These are phyloP conservation scores for Mrakia gelida DNA, from an alignment of 768 basidiomycete species.

Conservation along the genomic window DNA sequence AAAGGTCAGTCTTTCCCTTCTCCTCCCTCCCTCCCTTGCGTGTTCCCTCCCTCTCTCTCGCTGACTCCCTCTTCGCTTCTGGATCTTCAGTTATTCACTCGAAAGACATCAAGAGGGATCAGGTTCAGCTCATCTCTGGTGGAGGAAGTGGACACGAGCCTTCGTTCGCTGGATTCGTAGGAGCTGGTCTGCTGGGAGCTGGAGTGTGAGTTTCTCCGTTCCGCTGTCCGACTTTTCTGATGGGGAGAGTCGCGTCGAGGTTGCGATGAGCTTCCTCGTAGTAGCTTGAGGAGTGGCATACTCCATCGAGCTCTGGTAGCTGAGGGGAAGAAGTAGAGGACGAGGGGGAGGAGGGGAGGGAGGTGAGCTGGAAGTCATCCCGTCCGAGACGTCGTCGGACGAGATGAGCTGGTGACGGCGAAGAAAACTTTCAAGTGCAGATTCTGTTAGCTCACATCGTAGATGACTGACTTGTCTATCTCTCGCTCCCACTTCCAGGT, in stretches of 20 bases:
- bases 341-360: too few relatives aligned
- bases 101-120: background rate
- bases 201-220: constrained; percentile 23
- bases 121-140: constrained; percentile 30
- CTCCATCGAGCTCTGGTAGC: too few relatives aligned
- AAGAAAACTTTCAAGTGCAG: background rate
- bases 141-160: constrained; percentile 31
- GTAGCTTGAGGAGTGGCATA: too few relatives aligned
- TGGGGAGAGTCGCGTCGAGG: too few relatives aligned
- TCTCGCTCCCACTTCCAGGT: background rate
- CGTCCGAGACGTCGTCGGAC: too few relatives aligned
- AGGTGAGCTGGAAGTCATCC: too few relatives aligned
- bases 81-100: constrained; percentile 14
- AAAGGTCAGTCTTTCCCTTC: constrained; percentile 53
- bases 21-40: background rate
- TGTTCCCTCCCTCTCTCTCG: background rate
- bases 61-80: background rate
- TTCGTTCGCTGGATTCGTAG: constrained; percentile 28
- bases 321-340: too few relatives aligned
- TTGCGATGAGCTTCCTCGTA: too few relatives aligned
- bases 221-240: too few relatives aligned
- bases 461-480: background rate
- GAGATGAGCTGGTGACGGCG: background rate
- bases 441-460: background rate
- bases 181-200: constrained; percentile 22